These are phyloP conservation scores for Populus hybrid DNA, from an alignment of 441 rosid species.

Conservation along the genomic window DNA sequence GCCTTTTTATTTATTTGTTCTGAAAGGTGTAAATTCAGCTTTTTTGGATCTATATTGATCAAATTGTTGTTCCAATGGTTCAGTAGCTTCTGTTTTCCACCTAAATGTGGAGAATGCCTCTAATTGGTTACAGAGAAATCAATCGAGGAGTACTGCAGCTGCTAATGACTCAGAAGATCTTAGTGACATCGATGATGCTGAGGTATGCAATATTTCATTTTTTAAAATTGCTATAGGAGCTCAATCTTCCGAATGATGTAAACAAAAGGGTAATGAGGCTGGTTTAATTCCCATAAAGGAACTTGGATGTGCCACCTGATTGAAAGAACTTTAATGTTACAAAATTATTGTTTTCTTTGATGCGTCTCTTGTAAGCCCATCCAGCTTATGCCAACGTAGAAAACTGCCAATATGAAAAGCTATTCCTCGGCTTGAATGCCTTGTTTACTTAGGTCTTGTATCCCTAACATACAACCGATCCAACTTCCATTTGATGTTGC, in stretches of 20 bases:
- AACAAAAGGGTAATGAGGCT: not conserved
- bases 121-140: not conserved
- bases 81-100: not conserved
- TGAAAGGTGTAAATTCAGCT: not conserved
- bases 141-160: not conserved
- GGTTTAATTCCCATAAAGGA: not conserved
- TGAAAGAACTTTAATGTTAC: not conserved
- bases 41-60: not conserved
- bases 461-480: not conserved
- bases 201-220: not conserved
- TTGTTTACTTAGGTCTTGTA: not conserved
- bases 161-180: not conserved
- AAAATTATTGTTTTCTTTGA: too few species aligned
- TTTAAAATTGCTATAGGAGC: not conserved
- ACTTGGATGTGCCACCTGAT: not conserved
- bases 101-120: not conserved
- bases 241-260: not conserved
- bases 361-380: too few species aligned
- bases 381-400: too few species aligned
- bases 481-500: not conserved
- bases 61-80: not conserved
- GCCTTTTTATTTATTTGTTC: not conserved
- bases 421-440: not conserved
- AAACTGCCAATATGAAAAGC: too few species aligned
- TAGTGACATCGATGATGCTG: not conserved